Conservation (phyloP, 345 rosid species). For the Bruguiera sexangula region DNA sequence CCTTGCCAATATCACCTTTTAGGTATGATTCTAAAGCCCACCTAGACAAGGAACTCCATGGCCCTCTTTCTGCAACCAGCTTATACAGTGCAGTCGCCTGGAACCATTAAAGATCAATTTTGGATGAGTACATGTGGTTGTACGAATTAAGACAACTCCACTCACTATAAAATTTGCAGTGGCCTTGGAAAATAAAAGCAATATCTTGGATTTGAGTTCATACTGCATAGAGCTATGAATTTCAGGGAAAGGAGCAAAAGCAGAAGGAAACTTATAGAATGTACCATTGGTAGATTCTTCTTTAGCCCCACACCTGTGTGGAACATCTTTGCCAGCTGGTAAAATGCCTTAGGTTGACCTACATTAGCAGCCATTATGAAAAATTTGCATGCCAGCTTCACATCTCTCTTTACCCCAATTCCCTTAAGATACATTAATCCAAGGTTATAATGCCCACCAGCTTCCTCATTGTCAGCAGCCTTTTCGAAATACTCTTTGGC, state of each 20-base stretch:
- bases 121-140: neutral
- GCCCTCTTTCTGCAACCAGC: conserved; percentile 96
- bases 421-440: conserved; percentile 91
- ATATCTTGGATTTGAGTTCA: neutral
- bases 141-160: no score
- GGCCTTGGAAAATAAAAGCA: no score
- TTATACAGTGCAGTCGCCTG: conserved; percentile 94
- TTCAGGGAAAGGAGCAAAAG: neutral
- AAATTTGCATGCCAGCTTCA: conserved; percentile 65
- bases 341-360: conserved; percentile 96
- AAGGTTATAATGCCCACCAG: conserved; percentile 92
- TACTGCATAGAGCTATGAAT: neutral
- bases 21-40: conserved; percentile 97
- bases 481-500: conserved; percentile 92
- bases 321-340: conserved; percentile 97
- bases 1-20: conserved; percentile 90
- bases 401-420: conserved; percentile 86
- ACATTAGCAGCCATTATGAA: conserved; percentile 84
- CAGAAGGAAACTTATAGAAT: conserved; percentile 6
- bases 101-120: conserved; percentile 14
- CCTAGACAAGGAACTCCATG: conserved; percentile 96
- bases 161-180: no score
- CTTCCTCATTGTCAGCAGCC: conserved; percentile 75
- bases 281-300: conserved; percentile 74
- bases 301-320: conserved; percentile 94